phyloP scores from a whole-genome alignment of 805 yeast genomes.

The Tetrapisispora nanseiensis region DNA sequence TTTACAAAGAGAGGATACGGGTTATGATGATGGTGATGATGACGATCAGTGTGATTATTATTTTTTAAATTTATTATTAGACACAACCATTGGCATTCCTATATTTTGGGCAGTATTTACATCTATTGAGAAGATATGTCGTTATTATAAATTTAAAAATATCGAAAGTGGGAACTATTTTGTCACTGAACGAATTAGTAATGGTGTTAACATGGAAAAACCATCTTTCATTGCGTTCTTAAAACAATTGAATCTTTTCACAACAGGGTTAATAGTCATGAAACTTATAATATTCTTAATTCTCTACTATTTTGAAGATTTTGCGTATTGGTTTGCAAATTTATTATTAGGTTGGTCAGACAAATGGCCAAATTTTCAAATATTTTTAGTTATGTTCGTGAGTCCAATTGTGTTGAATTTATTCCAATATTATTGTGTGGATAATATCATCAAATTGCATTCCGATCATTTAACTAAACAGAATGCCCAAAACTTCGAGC shows the following conservation, averaged over 20 bases:
- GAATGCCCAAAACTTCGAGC: slow-evolving; percentile 25
- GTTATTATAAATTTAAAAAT: slow-evolving; percentile 28
- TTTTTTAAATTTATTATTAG: slow-evolving; percentile 76
- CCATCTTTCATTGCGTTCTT: slow-evolving; percentile 53
- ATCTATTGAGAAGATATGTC: slow-evolving; percentile 37
- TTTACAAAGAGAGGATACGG: neutral
- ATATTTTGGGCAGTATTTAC: slow-evolving; percentile 53
- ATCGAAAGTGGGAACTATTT: slow-evolving; percentile 39
- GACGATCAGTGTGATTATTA: slow-evolving; percentile 91
- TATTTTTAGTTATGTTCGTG: slow-evolving; percentile 76
- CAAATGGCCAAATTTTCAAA: slow-evolving; percentile 70
- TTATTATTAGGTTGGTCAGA: slow-evolving; percentile 76
- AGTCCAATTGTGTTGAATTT: slow-evolving; percentile 68
- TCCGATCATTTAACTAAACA: slow-evolving; percentile 12
- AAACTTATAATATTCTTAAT: slow-evolving; percentile 52
- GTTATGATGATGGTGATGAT: slow-evolving; percentile 28
- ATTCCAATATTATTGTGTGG: slow-evolving; percentile 63
- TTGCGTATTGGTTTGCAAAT: slow-evolving; percentile 69
- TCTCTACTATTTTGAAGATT: slow-evolving; percentile 50
- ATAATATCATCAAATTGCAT: slow-evolving; percentile 60
- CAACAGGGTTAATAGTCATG: slow-evolving; percentile 51
- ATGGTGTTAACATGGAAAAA: slow-evolving; percentile 25
- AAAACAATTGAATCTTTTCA: slow-evolving; percentile 64
- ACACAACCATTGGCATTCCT: slow-evolving; percentile 90
- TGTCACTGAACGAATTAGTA: neutral